A percentile compares a stretch with the other conserved stretches of the same genome.
Conservation (phyloP, 106 monocot genomes). For the Dendrobium officinale region DNA sequence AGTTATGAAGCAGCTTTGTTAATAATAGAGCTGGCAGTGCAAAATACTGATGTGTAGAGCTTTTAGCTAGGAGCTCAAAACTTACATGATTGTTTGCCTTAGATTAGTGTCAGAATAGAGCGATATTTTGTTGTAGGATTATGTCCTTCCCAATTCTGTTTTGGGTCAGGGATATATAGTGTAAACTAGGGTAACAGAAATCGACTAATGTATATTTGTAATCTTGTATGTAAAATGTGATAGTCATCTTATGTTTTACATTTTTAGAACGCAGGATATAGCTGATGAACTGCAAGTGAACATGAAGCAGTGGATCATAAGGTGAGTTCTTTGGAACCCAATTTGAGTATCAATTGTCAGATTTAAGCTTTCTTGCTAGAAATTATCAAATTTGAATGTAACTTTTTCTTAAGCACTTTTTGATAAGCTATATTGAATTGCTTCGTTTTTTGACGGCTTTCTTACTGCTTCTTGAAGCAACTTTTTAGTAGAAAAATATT, state of each 20-base stretch:
- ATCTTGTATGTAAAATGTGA: conserved; percentile 5
- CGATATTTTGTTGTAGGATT: background rate
- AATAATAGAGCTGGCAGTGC: background rate
- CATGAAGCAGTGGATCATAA: background rate
- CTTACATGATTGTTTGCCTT: background rate
- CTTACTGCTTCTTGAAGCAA: too few species aligned
- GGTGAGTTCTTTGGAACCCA: background rate
- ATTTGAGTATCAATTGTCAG: background rate
- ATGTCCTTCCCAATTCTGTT: background rate
- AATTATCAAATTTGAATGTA: background rate
- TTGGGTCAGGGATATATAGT: background rate
- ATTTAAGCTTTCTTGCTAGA: background rate
- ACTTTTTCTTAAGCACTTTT: too few species aligned
- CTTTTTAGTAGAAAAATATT: too few species aligned
- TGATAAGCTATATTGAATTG: too few species aligned
- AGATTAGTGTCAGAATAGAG: background rate
- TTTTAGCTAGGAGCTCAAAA: background rate
- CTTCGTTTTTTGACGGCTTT: too few species aligned
- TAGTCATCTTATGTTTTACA: background rate
- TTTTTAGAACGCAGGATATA: background rate
- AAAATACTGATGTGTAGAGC: background rate
- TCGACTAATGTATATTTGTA: conserved; percentile 1
- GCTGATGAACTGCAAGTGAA: too few species aligned
- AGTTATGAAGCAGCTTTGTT: background rate
- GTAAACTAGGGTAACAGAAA: background rate